These are phyloP conservation scores for Chalaropsis ovoidea DNA, from an alignment of 2,329 filamentous ascomycete species.

Conservation along the genomic window DNA sequence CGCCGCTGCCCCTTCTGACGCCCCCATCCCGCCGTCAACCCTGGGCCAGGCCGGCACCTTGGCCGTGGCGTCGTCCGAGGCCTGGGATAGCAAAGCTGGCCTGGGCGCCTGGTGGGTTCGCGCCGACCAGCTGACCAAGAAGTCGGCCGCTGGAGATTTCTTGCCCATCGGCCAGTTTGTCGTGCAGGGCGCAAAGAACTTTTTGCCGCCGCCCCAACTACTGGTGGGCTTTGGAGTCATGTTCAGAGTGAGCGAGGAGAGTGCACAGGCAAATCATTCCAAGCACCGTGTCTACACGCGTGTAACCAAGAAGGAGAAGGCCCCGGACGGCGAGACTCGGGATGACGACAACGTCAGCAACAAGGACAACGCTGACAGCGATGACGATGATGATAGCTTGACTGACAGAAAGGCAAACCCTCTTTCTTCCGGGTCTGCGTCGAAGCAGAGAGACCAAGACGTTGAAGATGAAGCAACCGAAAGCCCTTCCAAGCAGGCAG, in stretches of 20 bases:
- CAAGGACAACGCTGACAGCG: neutral
- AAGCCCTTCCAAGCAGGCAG: neutral
- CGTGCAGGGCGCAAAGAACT: conserved; percentile 81
- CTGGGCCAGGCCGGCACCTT: conserved; percentile 81
- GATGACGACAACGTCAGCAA: conserved; percentile 6
- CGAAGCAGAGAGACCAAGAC: neutral
- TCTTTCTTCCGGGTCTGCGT: conserved; percentile 5
- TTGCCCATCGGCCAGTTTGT: conserved; percentile 68
- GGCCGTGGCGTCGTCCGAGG: conserved; percentile 72
- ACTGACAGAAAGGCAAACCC: conserved; percentile 16
- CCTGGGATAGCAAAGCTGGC: conserved; percentile 92
- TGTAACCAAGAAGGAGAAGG: conserved; percentile 26
- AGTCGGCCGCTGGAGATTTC: conserved; percentile 67
- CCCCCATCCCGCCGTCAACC: conserved; percentile 83
- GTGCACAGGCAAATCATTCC: conserved; percentile 60
- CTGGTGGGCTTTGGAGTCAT: conserved; percentile 78
- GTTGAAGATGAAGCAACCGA: neutral
- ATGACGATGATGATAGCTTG: neutral
- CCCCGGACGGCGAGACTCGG: conserved; percentile 28
- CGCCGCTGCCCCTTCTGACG: conserved; percentile 59
- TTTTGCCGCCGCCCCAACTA: conserved; percentile 74
- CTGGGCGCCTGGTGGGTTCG: conserved; percentile 97
- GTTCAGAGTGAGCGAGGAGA: conserved; percentile 83
- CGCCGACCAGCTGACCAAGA: conserved; percentile 83
- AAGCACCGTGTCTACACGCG: conserved; percentile 46